These are phyloP conservation scores for Ogataea ganodermae DNA, from an alignment of 805 yeast genomes.

Conservation along the genomic window DNA sequence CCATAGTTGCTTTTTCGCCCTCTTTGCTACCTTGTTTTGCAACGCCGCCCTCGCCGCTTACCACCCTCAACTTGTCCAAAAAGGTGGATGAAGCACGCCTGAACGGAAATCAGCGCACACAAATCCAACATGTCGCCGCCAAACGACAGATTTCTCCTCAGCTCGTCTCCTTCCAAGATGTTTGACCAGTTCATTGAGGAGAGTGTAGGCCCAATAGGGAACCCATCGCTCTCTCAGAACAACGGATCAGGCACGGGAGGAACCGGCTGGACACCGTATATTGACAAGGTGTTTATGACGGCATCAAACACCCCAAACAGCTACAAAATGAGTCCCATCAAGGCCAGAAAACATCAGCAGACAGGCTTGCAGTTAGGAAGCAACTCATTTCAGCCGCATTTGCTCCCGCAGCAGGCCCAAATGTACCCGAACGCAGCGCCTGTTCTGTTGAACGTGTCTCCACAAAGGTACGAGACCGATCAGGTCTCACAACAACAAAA, in stretches of 20 bases:
- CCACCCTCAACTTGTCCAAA: neutral
- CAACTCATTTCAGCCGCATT: slow-evolving; percentile 4
- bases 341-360: slow-evolving; percentile 8
- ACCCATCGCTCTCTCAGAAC: slow-evolving; percentile 3
- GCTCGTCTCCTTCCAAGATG: slow-evolving; percentile 34
- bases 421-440: slow-evolving; percentile 19
- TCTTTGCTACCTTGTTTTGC: slow-evolving; percentile 2
- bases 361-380: neutral
- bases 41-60: neutral
- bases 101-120: neutral
- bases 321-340: slow-evolving; percentile 14
- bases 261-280: slow-evolving; percentile 32
- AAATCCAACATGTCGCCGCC: slow-evolving; percentile 20
- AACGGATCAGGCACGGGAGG: slow-evolving; percentile 14
- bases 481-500: slow-evolving; percentile 5
- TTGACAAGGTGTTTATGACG: slow-evolving; percentile 27
- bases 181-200: slow-evolving; percentile 30
- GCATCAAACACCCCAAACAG: neutral
- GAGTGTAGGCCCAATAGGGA: slow-evolving; percentile 9
- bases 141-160: slow-evolving; percentile 22
- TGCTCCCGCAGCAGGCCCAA: slow-evolving; percentile 8
- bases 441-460: slow-evolving; percentile 19
- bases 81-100: slow-evolving; percentile 2
- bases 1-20: neutral
- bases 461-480: slow-evolving; percentile 16